Conservation (phyloP, 2,329 filamentous ascomycete species). For the Botryosphaeria dothidea region DNA sequence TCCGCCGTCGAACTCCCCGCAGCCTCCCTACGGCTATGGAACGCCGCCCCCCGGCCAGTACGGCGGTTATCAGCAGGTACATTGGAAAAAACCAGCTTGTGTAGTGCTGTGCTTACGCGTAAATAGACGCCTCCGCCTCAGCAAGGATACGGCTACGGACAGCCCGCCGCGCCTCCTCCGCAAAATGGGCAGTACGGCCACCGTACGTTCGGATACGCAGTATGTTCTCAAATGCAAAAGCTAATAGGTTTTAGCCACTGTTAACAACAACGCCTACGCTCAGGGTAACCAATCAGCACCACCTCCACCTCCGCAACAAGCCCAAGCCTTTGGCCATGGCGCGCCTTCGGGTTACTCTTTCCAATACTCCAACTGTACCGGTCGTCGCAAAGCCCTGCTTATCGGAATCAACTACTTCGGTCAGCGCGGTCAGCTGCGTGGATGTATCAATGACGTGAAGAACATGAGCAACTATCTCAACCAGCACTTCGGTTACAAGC, state of each 20-base stretch:
- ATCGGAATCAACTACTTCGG: conserved; percentile 98
- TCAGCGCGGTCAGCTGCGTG: conserved; percentile 84
- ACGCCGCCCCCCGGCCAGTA: conserved; percentile 46
- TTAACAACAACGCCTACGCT: conserved; percentile 48
- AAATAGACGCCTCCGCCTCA: conserved; percentile 35
- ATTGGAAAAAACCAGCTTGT: conserved; percentile 28
- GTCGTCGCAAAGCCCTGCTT: conserved; percentile 81
- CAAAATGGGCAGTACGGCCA: conserved; percentile 19
- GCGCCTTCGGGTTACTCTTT: conserved; percentile 80
- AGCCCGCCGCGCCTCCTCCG: conserved; percentile 18
- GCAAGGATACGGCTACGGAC: conserved; percentile 25
- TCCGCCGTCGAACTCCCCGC: conserved; percentile 36
- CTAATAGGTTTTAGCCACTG: conserved; percentile 34
- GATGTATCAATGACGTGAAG: conserved; percentile 96
- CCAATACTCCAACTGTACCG: conserved; percentile 90
- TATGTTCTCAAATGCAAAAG: conserved; percentile 32
- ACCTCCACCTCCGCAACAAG: conserved; percentile 63
- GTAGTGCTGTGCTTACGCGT: conserved; percentile 26
- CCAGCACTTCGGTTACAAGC: conserved; percentile 85
- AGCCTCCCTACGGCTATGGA: conserved; percentile 41
- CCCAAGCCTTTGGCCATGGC: conserved; percentile 61
- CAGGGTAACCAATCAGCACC: conserved; percentile 51
- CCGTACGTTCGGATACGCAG: conserved; percentile 27
- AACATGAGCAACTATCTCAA: conserved; percentile 94
- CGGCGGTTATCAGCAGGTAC: conserved; percentile 43